Evolutionary conservation across 805 yeast genomes (phyloP), one percentile per base, ranked within the genome.

Genomic region (Teunomyces cretensis): DNA sequence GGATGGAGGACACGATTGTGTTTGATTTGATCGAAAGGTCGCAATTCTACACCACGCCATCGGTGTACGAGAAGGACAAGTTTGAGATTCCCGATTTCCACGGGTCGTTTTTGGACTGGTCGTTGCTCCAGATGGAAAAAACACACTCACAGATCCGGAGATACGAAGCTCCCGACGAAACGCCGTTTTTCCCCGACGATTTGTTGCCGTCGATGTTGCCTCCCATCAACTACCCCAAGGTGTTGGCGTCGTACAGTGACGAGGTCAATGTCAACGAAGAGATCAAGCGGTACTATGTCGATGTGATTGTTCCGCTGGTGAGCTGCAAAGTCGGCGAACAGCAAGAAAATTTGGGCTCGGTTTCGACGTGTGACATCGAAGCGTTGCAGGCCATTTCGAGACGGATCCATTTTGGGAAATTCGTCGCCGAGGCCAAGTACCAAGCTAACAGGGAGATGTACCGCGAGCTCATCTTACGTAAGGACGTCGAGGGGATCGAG

Each of bases 1-100:
- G 96, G 44, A 89, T 94, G 97, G 99, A 94, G 61, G 98, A 94
- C 65, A 87, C 97, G 6, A 90, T 94, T 55, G 86, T 94, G 49
- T 94, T 91, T 74, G 87, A 85, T 46, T 79, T 94, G 54, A 91
- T 94, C 48, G 99, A 94, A 64, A 77, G 99, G 52, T 88, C 97
- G 2, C 96, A 92, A 68, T 92, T 88, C 60, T 83, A 74, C 54
- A 77, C 78, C 26, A 83, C 89, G 43, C 85, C 87, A 1, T 76
- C 87, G 13, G 89, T 90, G 7, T 94, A 94, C 67, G 75, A 77
- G 54, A 54, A 60, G 9, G 75, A 80, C 52, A 78, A 78, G 49
- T 80, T 71, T 49, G 65, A 73, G 4, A 81, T 90, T 30, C 87
- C 88, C 4, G 71, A 80, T 46, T 87, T 84, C 56, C 71, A 81